These are phyloP conservation scores for Cotoneaster glaucophyllus DNA, from an alignment of 306 rosid species.

Conservation along the genomic window DNA sequence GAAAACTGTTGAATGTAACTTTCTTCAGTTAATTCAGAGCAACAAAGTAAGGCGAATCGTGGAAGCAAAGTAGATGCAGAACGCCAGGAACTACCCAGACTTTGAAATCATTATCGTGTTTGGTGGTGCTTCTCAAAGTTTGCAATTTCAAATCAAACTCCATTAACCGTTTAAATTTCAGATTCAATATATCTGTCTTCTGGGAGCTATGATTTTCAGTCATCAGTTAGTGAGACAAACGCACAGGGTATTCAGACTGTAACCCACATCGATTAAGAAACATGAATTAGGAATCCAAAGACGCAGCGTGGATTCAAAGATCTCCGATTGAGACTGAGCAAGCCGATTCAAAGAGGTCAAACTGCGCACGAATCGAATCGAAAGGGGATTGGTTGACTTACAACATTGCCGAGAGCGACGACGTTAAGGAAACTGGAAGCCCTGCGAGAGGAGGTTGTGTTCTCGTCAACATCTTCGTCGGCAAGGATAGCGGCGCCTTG, in stretches of 20 bases:
- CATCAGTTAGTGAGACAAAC: background rate
- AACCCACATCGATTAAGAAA: background rate
- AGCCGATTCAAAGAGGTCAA: background rate
- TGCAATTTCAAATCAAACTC: background rate
- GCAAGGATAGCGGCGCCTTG: conserved; percentile 86
- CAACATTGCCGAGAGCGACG: conserved; percentile 93
- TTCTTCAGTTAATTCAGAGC: background rate
- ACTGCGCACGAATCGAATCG: background rate
- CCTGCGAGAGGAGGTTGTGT: conserved; percentile 51
- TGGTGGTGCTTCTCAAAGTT: background rate
- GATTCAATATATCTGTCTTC: background rate
- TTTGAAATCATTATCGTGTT: background rate
- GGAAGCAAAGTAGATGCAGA: conserved; percentile 2
- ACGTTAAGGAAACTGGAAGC: conserved; percentile 84
- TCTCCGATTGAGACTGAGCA: background rate
- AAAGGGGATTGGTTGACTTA: conserved; percentile 36
- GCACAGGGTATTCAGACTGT: background rate
- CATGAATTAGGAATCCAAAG: background rate
- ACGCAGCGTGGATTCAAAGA: conserved; percentile 17
- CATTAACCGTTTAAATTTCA: background rate
- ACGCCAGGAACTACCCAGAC: background rate
- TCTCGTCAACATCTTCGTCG: conserved; percentile 87
- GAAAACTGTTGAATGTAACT: background rate
- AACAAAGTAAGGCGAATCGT: background rate
- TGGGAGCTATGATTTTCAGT: background rate